phyloP scores from a whole-genome alignment of 1,284 basidiomycete genomes.

The Leccinum brunneo-olivaceum region DNA sequence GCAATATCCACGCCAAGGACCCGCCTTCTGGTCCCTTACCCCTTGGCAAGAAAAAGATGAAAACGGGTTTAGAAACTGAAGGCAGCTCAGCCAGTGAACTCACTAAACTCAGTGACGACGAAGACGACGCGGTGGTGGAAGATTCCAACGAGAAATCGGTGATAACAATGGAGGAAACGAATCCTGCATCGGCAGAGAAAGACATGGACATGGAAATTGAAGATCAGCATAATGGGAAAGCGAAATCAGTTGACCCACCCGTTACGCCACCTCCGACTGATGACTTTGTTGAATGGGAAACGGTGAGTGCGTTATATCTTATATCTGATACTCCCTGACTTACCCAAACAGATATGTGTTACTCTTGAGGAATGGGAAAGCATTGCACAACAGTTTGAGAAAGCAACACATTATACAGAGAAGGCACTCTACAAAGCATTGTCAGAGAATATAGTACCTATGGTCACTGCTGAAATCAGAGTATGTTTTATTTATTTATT shows the following conservation, averaged over 20 bases:
- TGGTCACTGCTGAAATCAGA: constrained; percentile 55
- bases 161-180: constrained; percentile 3
- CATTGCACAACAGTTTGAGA: constrained; percentile 65
- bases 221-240: constrained; percentile 4
- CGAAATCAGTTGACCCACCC: neutral
- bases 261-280: constrained; percentile 29
- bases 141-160: constrained; percentile 3
- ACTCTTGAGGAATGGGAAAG: constrained; percentile 78
- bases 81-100: constrained; percentile 57
- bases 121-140: constrained; percentile 9
- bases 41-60: constrained; percentile 21
- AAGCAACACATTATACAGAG: constrained; percentile 73
- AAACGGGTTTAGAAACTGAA: constrained; percentile 53
- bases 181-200: neutral
- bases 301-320: constrained; percentile 42
- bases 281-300: constrained; percentile 79
- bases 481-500: constrained; percentile 14
- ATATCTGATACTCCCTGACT: constrained; percentile 3
- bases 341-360: constrained; percentile 56
- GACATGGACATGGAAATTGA: neutral
- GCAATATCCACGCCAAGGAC: constrained; percentile 15
- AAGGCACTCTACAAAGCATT: constrained; percentile 69
- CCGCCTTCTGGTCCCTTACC: constrained; percentile 8
- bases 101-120: constrained; percentile 58
- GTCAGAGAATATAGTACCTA: constrained; percentile 58